Percentiles rank a stretch among this genome's conserved stretches.
These are phyloP conservation scores for Erodium moschatum DNA, from an alignment of 441 rosid species.

Conservation along the genomic window DNA sequence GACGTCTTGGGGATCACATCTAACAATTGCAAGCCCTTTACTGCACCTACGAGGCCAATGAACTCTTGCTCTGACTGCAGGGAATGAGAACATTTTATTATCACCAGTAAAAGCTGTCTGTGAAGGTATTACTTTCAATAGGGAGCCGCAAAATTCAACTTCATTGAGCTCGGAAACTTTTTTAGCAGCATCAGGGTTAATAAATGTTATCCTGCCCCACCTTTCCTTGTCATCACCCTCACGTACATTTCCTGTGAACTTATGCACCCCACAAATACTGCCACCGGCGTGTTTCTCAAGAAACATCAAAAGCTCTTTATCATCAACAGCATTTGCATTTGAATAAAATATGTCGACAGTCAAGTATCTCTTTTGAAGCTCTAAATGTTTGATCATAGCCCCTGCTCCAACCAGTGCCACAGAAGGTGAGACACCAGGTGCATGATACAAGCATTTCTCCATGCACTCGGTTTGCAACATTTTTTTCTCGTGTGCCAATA, in stretches of 20 bases:
- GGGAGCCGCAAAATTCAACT: slow-evolving; percentile 45
- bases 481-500: slow-evolving; percentile 50
- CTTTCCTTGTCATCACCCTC: slow-evolving; percentile 28
- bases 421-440: slow-evolving; percentile 41
- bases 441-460: slow-evolving; percentile 53
- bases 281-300: slow-evolving; percentile 51
- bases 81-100: slow-evolving; percentile 37
- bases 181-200: slow-evolving; percentile 51
- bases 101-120: slow-evolving; percentile 36
- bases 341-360: slow-evolving; percentile 59
- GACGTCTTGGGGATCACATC: no score
- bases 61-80: slow-evolving; percentile 54
- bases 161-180: slow-evolving; percentile 43
- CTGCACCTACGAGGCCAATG: slow-evolving; percentile 53
- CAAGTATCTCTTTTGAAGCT: slow-evolving; percentile 59
- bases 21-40: slow-evolving; percentile 25
- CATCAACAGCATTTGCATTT: slow-evolving; percentile 34
- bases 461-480: slow-evolving; percentile 61
- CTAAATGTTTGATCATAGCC: slow-evolving; percentile 83
- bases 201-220: slow-evolving; percentile 66
- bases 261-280: slow-evolving; percentile 49
- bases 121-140: slow-evolving; percentile 42
- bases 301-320: slow-evolving; percentile 58
- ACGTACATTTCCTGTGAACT: slow-evolving; percentile 20
- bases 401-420: slow-evolving; percentile 83